Evolutionary conservation across 495 filamentous ascomycete genomes (phyloP).

Genomic region (Geopyxis carbonaria): DNA sequence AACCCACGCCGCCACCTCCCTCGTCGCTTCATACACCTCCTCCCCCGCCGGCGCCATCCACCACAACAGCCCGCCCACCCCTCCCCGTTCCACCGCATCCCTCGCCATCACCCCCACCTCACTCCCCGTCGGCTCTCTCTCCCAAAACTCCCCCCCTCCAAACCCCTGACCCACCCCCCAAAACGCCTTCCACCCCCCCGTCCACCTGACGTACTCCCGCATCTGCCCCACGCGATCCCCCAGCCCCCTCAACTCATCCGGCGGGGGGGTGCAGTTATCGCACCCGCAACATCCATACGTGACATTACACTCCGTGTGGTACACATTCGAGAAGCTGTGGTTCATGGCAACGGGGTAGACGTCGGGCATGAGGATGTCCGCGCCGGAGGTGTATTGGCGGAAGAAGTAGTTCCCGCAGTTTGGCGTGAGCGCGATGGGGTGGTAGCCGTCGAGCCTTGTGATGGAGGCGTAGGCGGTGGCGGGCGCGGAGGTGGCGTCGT

Average conservation of each 20-base stretch:
- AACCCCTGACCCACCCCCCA: slow-evolving; percentile 56
- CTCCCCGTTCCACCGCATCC: neutral
- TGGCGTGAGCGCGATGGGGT: slow-evolving; percentile 34
- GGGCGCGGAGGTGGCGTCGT: slow-evolving; percentile 29
- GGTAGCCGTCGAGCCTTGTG: slow-evolving; percentile 34
- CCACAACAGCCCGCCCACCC: slow-evolving; percentile 4
- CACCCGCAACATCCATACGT: slow-evolving; percentile 30
- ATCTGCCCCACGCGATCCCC: slow-evolving; percentile 30
- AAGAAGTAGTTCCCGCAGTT: slow-evolving; percentile 40
- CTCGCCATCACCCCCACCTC: slow-evolving; percentile 2
- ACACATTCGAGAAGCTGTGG: slow-evolving; percentile 68
- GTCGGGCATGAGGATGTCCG: slow-evolving; percentile 34
- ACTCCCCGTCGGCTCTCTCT: slow-evolving; percentile 34
- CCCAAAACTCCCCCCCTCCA: slow-evolving; percentile 65
- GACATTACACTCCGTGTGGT: slow-evolving; percentile 41
- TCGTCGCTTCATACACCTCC: slow-evolving; percentile 1
- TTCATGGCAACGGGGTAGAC: slow-evolving; percentile 43
- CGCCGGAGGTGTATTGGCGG: slow-evolving; percentile 32
- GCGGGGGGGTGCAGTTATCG: too few relatives aligned
- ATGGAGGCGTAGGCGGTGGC: slow-evolving; percentile 22
- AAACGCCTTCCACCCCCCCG: slow-evolving; percentile 47
- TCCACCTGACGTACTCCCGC: slow-evolving; percentile 34
- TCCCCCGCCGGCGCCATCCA: neutral
- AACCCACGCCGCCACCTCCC: neutral
- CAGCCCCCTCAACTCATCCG: slow-evolving; percentile 47